Evolutionary conservation across 148 eudicot species (phyloP).

Genomic region (Cornus suecica): DNA sequence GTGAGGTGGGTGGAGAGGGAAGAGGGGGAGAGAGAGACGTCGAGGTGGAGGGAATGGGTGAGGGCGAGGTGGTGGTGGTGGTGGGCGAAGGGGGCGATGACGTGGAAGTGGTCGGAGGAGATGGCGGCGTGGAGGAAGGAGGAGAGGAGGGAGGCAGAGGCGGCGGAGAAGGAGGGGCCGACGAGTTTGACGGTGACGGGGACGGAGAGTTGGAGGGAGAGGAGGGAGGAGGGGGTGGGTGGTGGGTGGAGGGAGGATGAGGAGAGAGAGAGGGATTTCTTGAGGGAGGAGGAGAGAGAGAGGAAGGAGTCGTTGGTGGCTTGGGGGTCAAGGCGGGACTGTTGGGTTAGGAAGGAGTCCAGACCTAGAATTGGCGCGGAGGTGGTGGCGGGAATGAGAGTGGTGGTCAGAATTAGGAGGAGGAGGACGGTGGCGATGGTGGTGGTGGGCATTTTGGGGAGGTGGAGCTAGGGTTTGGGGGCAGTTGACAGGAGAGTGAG

Average conservation of each 20-base stretch:
- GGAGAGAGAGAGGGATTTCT: slow-evolving; percentile 33
- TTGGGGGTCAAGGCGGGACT: slow-evolving; percentile 56
- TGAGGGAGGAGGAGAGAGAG: slow-evolving; percentile 50
- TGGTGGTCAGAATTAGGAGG: slow-evolving; percentile 15
- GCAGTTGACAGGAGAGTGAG: neutral
- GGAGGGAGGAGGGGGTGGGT: slow-evolving; percentile 32
- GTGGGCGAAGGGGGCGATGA: slow-evolving; percentile 48
- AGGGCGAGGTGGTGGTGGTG: slow-evolving; percentile 39
- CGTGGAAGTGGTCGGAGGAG: slow-evolving; percentile 65
- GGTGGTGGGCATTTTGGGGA: slow-evolving; percentile 25
- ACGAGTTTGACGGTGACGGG: slow-evolving; percentile 64
- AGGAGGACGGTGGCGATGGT: slow-evolving; percentile 23
- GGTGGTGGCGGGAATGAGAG: slow-evolving; percentile 15
- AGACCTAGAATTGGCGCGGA: slow-evolving; percentile 46
- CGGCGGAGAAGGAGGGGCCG: slow-evolving; percentile 48
- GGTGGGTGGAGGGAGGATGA: no score
- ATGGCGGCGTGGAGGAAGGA: slow-evolving; percentile 50
- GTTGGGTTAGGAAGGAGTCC: slow-evolving; percentile 63
- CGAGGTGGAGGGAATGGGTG: slow-evolving; percentile 52
- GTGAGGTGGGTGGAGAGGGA: slow-evolving; percentile 50
- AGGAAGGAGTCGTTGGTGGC: slow-evolving; percentile 75
- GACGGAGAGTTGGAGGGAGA: slow-evolving; percentile 47
- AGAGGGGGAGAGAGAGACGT: slow-evolving; percentile 33
- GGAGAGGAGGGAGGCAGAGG: slow-evolving; percentile 39
- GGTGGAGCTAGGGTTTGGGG: slow-evolving; percentile 22